Conservation (phyloP, 2,329 filamentous ascomycete genomes). For the Magnaporthiopsis incrustans region DNA sequence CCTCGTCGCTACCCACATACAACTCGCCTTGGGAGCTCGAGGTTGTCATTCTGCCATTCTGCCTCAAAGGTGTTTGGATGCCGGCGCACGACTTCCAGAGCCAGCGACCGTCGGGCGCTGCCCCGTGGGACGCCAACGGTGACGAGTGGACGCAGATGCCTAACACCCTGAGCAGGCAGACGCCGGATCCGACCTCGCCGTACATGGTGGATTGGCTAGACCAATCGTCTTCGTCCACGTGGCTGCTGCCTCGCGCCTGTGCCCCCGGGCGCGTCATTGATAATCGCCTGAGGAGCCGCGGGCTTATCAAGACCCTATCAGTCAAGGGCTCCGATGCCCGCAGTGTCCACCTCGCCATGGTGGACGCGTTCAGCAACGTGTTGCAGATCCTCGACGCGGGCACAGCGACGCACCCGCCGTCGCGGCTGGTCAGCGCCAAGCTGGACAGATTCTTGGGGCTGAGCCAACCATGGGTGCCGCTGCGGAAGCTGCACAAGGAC, state of each 20-base stretch:
- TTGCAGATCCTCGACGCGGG: conserved; percentile 35
- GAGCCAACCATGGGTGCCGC: conserved; percentile 62
- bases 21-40: conserved; percentile 65
- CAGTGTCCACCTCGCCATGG: conserved; percentile 58
- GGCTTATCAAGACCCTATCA: conserved; percentile 56
- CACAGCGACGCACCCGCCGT: conserved; percentile 23
- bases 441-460: conserved; percentile 49
- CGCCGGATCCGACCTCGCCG: conserved; percentile 39
- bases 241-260: conserved; percentile 63
- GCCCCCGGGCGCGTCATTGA: conserved; percentile 55
- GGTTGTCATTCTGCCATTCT: conserved; percentile 67
- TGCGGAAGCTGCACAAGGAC: conserved; percentile 69
- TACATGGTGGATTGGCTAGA: conserved; percentile 38
- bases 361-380: conserved; percentile 51
- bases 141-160: conserved; percentile 51
- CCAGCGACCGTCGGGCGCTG: conserved; percentile 19
- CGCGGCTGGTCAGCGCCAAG: conserved; percentile 13
- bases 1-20: conserved; percentile 50
- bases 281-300: conserved; percentile 65
- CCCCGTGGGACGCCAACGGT: conserved; percentile 16
- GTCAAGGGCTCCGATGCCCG: conserved; percentile 57
- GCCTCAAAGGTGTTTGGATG: conserved; percentile 48
- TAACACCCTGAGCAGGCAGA: conserved; percentile 35
- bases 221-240: conserved; percentile 42
- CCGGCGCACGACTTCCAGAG: conserved; percentile 36